Evolutionary conservation across 75 land plant genomes (phyloP).

Genomic region (Pinus taeda): DNA sequence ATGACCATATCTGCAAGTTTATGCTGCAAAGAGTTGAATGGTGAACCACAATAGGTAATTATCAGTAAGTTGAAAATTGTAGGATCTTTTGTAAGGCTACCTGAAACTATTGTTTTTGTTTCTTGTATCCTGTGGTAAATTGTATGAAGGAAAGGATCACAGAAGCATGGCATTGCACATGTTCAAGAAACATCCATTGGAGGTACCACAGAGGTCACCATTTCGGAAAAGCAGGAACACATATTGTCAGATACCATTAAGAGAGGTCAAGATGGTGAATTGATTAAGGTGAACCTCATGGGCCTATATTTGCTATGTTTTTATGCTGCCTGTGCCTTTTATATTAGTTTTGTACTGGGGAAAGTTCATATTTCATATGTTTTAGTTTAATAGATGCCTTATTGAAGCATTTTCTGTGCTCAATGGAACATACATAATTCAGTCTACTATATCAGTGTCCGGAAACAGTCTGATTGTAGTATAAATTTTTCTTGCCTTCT

Average conservation of each 20-base stretch:
- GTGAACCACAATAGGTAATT: neutral
- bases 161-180: neutral
- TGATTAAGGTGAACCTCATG: neutral
- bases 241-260: neutral
- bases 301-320: neutral
- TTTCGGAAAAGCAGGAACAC: neutral
- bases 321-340: too few relatives aligned
- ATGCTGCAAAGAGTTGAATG: neutral
- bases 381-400: too few relatives aligned
- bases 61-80: neutral
- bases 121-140: neutral
- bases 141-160: neutral
- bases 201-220: neutral
- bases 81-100: neutral
- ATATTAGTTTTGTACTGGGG: too few relatives aligned
- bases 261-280: neutral
- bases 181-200: neutral
- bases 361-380: too few relatives aligned
- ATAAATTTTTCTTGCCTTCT: too few relatives aligned
- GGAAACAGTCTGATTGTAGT: too few relatives aligned
- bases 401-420: too few relatives aligned
- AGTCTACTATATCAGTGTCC: too few relatives aligned
- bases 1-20: neutral
- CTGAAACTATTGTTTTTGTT: neutral
- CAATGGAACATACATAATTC: too few relatives aligned